Conservation (phyloP, 129 eudicot genomes). For the Lactuca saligna region DNA sequence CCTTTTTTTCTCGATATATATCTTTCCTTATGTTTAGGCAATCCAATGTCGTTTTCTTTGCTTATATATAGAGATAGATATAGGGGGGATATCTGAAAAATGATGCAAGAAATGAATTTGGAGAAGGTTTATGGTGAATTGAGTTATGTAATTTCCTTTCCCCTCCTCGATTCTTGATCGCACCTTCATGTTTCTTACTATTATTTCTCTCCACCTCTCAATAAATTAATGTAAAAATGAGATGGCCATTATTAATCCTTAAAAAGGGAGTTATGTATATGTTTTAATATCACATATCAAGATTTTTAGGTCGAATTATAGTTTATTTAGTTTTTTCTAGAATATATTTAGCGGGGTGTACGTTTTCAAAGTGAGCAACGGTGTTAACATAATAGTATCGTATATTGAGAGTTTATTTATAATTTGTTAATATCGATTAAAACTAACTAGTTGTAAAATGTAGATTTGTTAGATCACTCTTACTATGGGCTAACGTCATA, state of each 20-base stretch:
- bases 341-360: no score
- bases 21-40: slow-evolving; percentile 15
- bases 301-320: no score
- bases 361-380: no score
- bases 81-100: slow-evolving; percentile 23
- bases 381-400: no score
- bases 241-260: slow-evolving; percentile 17
- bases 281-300: not conserved
- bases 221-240: slow-evolving; percentile 4
- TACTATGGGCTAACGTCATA: no score
- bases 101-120: slow-evolving; percentile 16
- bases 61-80: slow-evolving; percentile 14
- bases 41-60: not conserved
- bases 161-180: slow-evolving; percentile 14
- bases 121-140: slow-evolving; percentile 2
- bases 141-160: slow-evolving; percentile 4
- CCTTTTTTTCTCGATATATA: slow-evolving; percentile 10
- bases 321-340: no score
- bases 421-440: no score
- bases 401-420: no score
- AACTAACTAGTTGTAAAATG: no score
- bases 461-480: no score
- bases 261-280: slow-evolving; percentile 2
- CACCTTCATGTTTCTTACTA: slow-evolving; percentile 12
- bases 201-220: slow-evolving; percentile 31